A percentile compares a stretch with the other conserved stretches of the same genome.
phyloP scores from a whole-genome alignment of 495 filamentous ascomycete genomes.

The Penicillium psychrofluorescens region DNA sequence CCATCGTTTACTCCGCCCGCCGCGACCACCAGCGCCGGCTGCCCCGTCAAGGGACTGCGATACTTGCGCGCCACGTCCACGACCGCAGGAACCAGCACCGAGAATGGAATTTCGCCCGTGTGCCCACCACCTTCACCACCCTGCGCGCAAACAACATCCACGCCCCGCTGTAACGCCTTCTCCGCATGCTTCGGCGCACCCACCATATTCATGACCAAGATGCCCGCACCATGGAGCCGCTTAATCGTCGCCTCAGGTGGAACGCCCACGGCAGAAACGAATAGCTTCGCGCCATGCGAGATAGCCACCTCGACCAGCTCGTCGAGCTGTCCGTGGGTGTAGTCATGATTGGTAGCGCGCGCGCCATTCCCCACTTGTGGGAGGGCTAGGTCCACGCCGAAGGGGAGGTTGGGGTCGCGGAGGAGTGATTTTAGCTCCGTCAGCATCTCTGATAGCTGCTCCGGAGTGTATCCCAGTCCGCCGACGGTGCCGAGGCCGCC shows the following conservation, averaged over 20 bases:
- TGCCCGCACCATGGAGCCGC: constrained; percentile 62
- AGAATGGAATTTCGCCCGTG: constrained; percentile 68
- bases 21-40: constrained; percentile 61
- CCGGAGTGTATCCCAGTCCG: constrained; percentile 77
- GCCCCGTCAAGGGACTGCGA: constrained; percentile 43
- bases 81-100: constrained; percentile 65
- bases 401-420: constrained; percentile 55
- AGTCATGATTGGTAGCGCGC: constrained; percentile 85
- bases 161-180: constrained; percentile 72
- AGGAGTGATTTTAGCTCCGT: constrained; percentile 72
- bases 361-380: constrained; percentile 75
- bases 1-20: constrained; percentile 72
- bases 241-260: constrained; percentile 64
- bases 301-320: constrained; percentile 77
- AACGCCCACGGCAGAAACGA: constrained; percentile 78
- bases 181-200: constrained; percentile 79
- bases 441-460: constrained; percentile 71
- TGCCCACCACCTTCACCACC: constrained; percentile 76
- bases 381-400: constrained; percentile 82
- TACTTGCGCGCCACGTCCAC: constrained; percentile 65
- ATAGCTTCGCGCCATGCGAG: constrained; percentile 66
- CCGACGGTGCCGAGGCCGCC: constrained; percentile 82
- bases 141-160: constrained; percentile 80
- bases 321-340: constrained; percentile 76
- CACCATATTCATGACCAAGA: constrained; percentile 95